A percentile compares a stretch with the other conserved stretches of the same genome.
phyloP scores from a whole-genome alignment of 2,329 filamentous ascomycete genomes.

The Hypoxylon rubiginosum region DNA sequence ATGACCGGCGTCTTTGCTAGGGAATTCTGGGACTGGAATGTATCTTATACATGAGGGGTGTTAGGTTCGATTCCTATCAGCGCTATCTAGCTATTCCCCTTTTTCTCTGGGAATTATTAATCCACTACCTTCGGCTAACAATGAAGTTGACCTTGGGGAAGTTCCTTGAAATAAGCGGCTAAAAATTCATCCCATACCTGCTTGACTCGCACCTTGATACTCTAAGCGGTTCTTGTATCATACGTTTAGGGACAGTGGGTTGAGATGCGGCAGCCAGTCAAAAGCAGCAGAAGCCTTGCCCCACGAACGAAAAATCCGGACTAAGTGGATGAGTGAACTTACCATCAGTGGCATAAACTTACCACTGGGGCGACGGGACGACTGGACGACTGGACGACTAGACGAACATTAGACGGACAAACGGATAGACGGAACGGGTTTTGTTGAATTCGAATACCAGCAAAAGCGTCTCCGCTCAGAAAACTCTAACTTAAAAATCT shows the following conservation, averaged over 20 bases:
- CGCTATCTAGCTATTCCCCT: no score
- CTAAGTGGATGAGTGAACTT: slow-evolving; percentile 15
- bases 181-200: slow-evolving; percentile 8
- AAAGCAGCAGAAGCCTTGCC: slow-evolving; percentile 2
- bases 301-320: slow-evolving; percentile 11
- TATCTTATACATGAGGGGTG: no score
- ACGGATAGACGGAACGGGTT: neutral
- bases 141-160: slow-evolving; percentile 7
- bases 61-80: no score
- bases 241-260: neutral
- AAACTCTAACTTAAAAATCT: slow-evolving; percentile 3
- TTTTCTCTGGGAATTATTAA: neutral
- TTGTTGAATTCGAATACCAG: slow-evolving; percentile 2
- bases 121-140: neutral
- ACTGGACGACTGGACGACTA: neutral
- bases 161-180: slow-evolving; percentile 1
- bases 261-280: slow-evolving; percentile 14
- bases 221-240: neutral
- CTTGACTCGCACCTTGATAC: slow-evolving; percentile 29
- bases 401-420: no score
- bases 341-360: no score
- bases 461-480: slow-evolving; percentile 11
- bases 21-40: no score
- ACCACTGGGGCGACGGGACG: neutral
- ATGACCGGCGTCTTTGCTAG: neutral